Percentiles rank a stretch among this genome's conserved stretches.
Conservation (phyloP, 1,284 basidiomycete genomes). For the Fomitopsis palustris region DNA sequence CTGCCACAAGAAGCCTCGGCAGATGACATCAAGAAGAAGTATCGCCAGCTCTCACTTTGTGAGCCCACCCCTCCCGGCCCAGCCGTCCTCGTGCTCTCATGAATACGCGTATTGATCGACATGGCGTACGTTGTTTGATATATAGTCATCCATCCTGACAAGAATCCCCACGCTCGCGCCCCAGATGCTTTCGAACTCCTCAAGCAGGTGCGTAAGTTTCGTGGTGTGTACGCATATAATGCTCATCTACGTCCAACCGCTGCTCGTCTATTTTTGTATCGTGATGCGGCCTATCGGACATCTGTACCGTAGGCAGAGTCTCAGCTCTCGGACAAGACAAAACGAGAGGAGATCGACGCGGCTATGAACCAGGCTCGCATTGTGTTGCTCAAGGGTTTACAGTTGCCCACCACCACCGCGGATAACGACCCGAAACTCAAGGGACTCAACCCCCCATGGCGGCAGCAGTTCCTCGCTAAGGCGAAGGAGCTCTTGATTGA, state of each 20-base stretch:
- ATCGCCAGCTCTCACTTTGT: constrained; percentile 80
- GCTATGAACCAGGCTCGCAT: constrained; percentile 68
- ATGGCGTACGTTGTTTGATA: constrained; percentile 39
- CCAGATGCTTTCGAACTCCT: constrained; percentile 82
- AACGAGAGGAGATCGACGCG: constrained; percentile 76
- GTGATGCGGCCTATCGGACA: constrained; percentile 1
- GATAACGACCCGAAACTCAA: constrained; percentile 56
- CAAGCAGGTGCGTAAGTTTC: constrained; percentile 59
- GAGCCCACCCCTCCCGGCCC: constrained; percentile 29
- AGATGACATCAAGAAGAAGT: constrained; percentile 78
- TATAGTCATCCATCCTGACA: constrained; percentile 85
- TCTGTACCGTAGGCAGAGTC: constrained; percentile 63
- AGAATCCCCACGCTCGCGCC: constrained; percentile 72
- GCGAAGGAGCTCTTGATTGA: constrained; percentile 80
- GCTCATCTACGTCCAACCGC: constrained; percentile 2
- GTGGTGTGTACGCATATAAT: background rate
- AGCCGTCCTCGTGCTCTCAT: constrained; percentile 1
- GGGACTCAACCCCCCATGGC: constrained; percentile 58
- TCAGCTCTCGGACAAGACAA: constrained; percentile 69
- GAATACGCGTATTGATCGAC: constrained; percentile 15
- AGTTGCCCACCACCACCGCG: constrained; percentile 52
- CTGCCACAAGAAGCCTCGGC: constrained; percentile 57
- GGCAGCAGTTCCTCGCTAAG: constrained; percentile 56
- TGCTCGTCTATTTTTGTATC: background rate
- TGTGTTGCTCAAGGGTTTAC: constrained; percentile 54